phyloP scores from a whole-genome alignment of 441 rosid genomes.

The Omphalea diandra region DNA sequence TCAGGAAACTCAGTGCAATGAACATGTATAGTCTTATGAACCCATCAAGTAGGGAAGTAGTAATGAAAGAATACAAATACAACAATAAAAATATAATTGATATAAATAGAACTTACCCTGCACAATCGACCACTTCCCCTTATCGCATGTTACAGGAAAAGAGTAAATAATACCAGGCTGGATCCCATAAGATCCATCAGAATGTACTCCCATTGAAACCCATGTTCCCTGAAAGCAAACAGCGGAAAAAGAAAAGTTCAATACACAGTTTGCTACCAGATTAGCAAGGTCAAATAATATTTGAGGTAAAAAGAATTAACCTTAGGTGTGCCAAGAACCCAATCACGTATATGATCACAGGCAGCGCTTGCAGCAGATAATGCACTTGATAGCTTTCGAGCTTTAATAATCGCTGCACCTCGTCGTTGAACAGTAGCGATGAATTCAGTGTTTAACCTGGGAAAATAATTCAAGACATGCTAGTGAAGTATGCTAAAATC shows the following conservation, averaged over 20 bases:
- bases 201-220: conserved; percentile 90
- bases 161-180: conserved; percentile 72
- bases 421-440: conserved; percentile 61
- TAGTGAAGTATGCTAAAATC: not conserved
- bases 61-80: not conserved
- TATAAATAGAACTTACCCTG: conserved; percentile 36
- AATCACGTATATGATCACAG: conserved; percentile 80
- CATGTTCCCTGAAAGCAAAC: conserved; percentile 54
- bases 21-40: not conserved
- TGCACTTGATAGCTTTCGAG: conserved; percentile 70
- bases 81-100: not conserved
- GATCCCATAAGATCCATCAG: conserved; percentile 82
- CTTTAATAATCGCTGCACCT: conserved; percentile 63
- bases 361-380: conserved; percentile 79
- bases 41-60: not conserved
- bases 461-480: not conserved
- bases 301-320: conserved; percentile 20
- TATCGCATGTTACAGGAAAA: conserved; percentile 69
- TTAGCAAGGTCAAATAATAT: not conserved
- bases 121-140: conserved; percentile 77
- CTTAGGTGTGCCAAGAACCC: conserved; percentile 78
- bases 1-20: not conserved
- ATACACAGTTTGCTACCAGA: too few species aligned
- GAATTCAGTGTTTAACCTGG: conserved; percentile 58
- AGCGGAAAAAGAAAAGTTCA: not conserved